Evolutionary conservation across 163 green algal genomes (phyloP).

Genomic region (Scenedesmus sp.): DNA sequence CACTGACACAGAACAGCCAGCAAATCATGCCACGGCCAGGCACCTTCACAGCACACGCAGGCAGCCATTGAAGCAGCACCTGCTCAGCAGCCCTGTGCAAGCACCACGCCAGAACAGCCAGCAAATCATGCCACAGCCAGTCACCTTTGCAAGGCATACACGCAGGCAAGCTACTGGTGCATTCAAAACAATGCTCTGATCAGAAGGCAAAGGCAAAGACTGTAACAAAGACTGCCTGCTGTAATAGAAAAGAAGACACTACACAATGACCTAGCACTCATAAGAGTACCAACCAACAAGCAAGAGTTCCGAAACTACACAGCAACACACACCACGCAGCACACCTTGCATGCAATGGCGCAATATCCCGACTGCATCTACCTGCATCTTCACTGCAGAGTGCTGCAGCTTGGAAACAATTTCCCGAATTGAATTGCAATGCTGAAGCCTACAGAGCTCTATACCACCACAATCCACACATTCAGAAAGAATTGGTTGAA

Average conservation of each 20-base stretch:
- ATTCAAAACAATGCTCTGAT: too few relatives aligned
- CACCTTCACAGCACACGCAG: neutral
- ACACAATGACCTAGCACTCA: too few relatives aligned
- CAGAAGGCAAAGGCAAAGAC: too few relatives aligned
- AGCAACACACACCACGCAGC: too few relatives aligned
- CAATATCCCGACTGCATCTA: neutral
- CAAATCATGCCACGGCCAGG: neutral
- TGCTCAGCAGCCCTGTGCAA: neutral
- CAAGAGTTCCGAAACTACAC: too few relatives aligned
- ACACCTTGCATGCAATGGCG: too few relatives aligned
- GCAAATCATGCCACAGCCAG: neutral
- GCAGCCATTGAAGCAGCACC: neutral
- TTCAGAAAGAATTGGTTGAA: too few relatives aligned
- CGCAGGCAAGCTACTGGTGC: neutral
- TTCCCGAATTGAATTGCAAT: neutral
- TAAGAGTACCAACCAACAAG: too few relatives aligned
- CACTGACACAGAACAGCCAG: neutral
- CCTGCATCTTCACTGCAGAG: neutral
- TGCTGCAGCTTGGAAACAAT: neutral
- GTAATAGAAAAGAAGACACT: too few relatives aligned
- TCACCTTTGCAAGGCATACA: neutral
- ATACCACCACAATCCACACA: too few relatives aligned
- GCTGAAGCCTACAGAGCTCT: too few relatives aligned
- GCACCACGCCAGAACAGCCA: neutral
- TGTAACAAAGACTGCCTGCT: too few relatives aligned